Evolutionary conservation across 192 early-diverging fungal genomes (phyloP).

Genomic region (Backusella mclennaniae): DNA sequence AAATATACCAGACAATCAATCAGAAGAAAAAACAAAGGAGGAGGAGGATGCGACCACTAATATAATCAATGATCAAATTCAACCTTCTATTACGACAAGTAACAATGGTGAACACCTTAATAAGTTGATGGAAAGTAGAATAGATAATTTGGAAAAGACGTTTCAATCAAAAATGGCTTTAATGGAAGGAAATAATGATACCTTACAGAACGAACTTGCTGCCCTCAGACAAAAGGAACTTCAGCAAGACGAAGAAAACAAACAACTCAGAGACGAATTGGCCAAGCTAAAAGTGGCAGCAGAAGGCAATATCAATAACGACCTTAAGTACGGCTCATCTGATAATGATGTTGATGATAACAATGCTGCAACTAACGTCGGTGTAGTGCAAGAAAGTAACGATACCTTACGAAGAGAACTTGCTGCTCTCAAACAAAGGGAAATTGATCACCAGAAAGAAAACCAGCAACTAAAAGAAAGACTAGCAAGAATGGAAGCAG

Average conservation of each 20-base stretch:
- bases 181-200: too few relatives aligned
- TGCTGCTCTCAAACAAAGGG: neutral
- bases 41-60: neutral
- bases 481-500: too few relatives aligned
- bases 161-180: too few relatives aligned
- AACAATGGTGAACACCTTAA: too few relatives aligned
- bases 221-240: neutral
- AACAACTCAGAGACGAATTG: neutral
- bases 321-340: neutral
- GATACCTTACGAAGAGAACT: neutral
- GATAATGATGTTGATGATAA: neutral
- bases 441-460: neutral
- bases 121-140: neutral
- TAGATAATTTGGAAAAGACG: too few relatives aligned
- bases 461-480: neutral
- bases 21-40: neutral
- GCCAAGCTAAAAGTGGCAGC: neutral
- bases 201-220: neutral
- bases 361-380: neutral
- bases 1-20: too few relatives aligned
- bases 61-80: too few relatives aligned
- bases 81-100: too few relatives aligned
- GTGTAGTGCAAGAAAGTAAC: too few relatives aligned
- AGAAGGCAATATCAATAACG: neutral
- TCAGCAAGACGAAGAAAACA: neutral